Evolutionary conservation across 1,284 basidiomycete species (phyloP).

Genomic region (Kalmanozyma brasiliensis): DNA sequence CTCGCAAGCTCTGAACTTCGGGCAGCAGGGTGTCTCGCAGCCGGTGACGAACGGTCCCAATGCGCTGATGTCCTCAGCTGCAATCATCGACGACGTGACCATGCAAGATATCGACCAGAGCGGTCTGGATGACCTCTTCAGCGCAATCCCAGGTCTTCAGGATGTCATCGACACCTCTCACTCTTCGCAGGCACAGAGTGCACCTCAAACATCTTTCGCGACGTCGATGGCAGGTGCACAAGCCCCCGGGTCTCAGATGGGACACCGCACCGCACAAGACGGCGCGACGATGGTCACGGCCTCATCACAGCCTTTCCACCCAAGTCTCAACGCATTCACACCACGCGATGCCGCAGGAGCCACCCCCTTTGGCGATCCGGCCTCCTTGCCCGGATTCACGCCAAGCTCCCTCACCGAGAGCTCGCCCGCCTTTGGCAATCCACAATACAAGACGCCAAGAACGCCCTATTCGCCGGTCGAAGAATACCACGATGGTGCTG

Average conservation of each 20-base stretch:
- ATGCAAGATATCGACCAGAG: constrained; percentile 35
- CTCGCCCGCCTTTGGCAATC: constrained; percentile 56
- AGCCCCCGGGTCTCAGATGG: background rate
- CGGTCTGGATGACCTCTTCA: constrained; percentile 40
- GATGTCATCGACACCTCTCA: constrained; percentile 25
- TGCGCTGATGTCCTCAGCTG: constrained; percentile 2
- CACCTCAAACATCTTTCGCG: background rate
- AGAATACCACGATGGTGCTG: constrained; percentile 44
- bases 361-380: constrained; percentile 49
- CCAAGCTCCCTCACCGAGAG: constrained; percentile 58
- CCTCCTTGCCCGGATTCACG: constrained; percentile 61
- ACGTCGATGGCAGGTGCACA: background rate
- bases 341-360: constrained; percentile 32
- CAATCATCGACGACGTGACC: constrained; percentile 19
- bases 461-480: constrained; percentile 59
- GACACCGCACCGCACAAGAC: constrained; percentile 4
- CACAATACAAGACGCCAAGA: constrained; percentile 52
- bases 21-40: background rate
- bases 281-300: background rate
- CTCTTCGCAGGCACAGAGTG: constrained; percentile 8
- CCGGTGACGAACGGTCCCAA: background rate
- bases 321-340: constrained; percentile 24
- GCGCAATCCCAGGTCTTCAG: constrained; percentile 33
- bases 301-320: constrained; percentile 17
- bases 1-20: constrained; percentile 3